Conservation (phyloP, 441 rosid genomes). For the Raphanus hybrid region DNA sequence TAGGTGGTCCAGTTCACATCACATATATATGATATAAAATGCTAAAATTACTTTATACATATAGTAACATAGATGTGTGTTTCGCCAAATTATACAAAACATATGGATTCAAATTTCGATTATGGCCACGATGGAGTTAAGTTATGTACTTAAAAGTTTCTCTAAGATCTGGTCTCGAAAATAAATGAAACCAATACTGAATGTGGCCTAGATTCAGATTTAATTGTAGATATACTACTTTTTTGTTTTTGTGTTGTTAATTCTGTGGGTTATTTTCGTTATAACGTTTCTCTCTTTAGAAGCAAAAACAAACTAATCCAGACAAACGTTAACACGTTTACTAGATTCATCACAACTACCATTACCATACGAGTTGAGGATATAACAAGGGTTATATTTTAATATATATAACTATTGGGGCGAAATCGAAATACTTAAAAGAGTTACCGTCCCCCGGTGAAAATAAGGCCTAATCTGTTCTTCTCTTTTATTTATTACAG, state of each 20-base stretch:
- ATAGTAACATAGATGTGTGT: background rate
- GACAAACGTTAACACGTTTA: too few species aligned
- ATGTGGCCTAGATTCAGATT: background rate
- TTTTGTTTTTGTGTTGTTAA: background rate
- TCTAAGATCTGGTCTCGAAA: background rate
- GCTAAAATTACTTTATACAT: background rate
- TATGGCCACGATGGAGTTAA: background rate
- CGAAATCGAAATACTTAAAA: background rate
- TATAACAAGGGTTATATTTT: background rate
- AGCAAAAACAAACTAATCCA: too few species aligned
- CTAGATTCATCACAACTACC: too few species aligned
- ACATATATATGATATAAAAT: conserved; percentile 33
- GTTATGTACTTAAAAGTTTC: too few species aligned
- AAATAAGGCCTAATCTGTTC: background rate
- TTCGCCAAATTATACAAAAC: background rate
- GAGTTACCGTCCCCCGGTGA: background rate
- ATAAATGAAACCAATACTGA: background rate
- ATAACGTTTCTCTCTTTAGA: background rate
- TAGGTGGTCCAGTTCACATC: conserved; percentile 37
- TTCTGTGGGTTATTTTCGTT: background rate
- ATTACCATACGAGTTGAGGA: background rate
- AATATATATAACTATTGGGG: background rate
- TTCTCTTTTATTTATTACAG: background rate
- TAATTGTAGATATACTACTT: background rate
- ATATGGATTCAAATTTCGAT: background rate